Evolutionary conservation across 495 filamentous ascomycete species (phyloP).

Genomic region (Neurospora tetraspora): DNA sequence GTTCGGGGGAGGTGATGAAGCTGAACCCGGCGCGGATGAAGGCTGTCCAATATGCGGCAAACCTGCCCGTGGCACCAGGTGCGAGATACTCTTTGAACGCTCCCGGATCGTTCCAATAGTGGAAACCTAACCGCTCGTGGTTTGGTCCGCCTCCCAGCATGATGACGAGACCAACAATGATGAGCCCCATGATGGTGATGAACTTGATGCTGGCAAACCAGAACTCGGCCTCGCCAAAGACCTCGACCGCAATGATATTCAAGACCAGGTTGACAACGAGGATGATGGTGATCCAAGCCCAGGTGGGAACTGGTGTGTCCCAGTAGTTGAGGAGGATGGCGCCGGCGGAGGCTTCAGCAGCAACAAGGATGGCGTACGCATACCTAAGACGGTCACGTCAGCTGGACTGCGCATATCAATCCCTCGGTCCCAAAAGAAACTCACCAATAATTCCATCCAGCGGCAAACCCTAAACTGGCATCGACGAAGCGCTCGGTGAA

Average conservation of each 20-base stretch:
- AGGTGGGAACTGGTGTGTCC: slow-evolving; percentile 38
- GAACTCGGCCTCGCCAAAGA: slow-evolving; percentile 57
- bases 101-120: slow-evolving; percentile 63
- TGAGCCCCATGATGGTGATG: slow-evolving; percentile 56
- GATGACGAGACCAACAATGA: slow-evolving; percentile 63
- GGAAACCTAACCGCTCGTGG: slow-evolving; percentile 49
- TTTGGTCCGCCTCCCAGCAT: slow-evolving; percentile 55
- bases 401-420: neutral
- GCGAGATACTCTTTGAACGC: slow-evolving; percentile 53
- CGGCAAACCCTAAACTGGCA: slow-evolving; percentile 65
- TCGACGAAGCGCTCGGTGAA: slow-evolving; percentile 69
- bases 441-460: slow-evolving; percentile 63
- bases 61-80: slow-evolving; percentile 37
- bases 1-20: slow-evolving; percentile 40
- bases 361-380: slow-evolving; percentile 38
- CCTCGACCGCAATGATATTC: slow-evolving; percentile 38
- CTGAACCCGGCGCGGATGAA: slow-evolving; percentile 38
- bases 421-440: neutral
- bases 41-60: slow-evolving; percentile 38
- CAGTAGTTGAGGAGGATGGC: slow-evolving; percentile 48
- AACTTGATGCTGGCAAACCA: slow-evolving; percentile 60
- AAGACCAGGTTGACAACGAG: slow-evolving; percentile 31
- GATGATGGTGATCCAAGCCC: slow-evolving; percentile 52
- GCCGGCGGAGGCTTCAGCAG: slow-evolving; percentile 40
- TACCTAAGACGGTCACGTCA: slow-evolving; percentile 11